Base-by-base conservation (phyloP, 257 asterid species). In the Prunella vulgaris region DNA sequence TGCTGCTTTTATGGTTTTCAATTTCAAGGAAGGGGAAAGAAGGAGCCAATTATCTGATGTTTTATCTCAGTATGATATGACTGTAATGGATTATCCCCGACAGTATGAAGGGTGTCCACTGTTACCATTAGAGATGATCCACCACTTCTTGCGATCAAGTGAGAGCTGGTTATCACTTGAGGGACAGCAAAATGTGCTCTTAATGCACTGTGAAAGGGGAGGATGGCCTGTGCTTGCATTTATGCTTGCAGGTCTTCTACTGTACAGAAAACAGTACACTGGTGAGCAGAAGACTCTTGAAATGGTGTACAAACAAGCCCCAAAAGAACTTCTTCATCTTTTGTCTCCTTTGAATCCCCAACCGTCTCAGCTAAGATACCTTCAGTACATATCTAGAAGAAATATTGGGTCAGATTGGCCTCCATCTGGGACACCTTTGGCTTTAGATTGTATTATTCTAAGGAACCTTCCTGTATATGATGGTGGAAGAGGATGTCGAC, bases 151-250 rank as follows among this genome's bases (percentile, higher is more conserved):
- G 76, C 86, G 98, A 60, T 94, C 99, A 13, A 94, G 98, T 77
- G 98, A 94, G 92, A 94, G 97, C 77, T 94, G 99, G 99, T 80
- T 94, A 78, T 94, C 99, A 2, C 88, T 94, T 60, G 98, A 86
- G 79, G 99, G 99, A 72, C 99, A 94, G 75, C 99, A 92, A 71
- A 94, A 94, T 30, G 99, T 94, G 69, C 91, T 94, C 60, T 77
- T 94, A 79, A 87, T 92, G 98, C 96, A 91, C 77, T 94, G 99
- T 46, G 98, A 92, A 81, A 84, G 97, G 73, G 99, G 99, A 78
- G 97, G 99, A 59, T 94, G 99, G 98, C 95, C 98, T 17, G 92
- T 89, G 70, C 96, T 94, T 48, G 98, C 98, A 8, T 94, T 94
- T 57, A 91, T 91, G 97, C 99, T 94, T 73, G 98, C 99, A 9